These are phyloP conservation scores for Hyaloscypha finlandica DNA, from an alignment of 495 filamentous ascomycete genomes.

Conservation along the genomic window DNA sequence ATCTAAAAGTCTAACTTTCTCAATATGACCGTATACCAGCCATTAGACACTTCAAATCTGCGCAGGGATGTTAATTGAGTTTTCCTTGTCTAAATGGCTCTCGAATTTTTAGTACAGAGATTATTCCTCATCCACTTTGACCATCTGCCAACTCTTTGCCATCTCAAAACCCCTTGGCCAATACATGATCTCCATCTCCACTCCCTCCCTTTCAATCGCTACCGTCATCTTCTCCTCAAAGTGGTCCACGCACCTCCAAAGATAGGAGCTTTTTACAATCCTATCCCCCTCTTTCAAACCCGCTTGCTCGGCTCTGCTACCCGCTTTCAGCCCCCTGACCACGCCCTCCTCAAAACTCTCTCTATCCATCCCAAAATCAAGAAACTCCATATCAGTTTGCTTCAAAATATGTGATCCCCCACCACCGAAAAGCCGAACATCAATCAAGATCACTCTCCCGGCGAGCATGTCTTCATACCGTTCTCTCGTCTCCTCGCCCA, in stretches of 20 bases:
- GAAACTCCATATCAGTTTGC: conserved; percentile 22
- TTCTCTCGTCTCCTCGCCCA: conserved; percentile 18
- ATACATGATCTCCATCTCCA: conserved; percentile 15
- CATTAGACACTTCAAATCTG: no score
- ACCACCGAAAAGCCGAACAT: conserved; percentile 12
- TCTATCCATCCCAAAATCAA: conserved; percentile 28
- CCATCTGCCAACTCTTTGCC: conserved; percentile 19
- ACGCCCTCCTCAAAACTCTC: conserved; percentile 19
- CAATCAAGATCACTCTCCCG: conserved; percentile 18
- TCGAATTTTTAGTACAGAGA: not conserved
- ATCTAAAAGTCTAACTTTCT: no score
- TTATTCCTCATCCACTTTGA: conserved; percentile 19
- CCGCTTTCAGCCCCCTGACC: conserved; percentile 17
- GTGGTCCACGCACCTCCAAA: conserved; percentile 26
- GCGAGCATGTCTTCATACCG: conserved; percentile 20
- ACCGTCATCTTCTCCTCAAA: conserved; percentile 23
- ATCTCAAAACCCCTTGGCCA: conserved; percentile 24
- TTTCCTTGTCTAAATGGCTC: not conserved
- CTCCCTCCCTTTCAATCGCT: conserved; percentile 13
- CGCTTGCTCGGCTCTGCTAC: conserved; percentile 24
- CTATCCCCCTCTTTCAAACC: conserved; percentile 28
- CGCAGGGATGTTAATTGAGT: no score
- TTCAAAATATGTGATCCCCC: conserved; percentile 19
- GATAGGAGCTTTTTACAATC: conserved; percentile 14
- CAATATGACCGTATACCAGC: no score